These are phyloP conservation scores for Binderoboletus segoi DNA, from an alignment of 1,284 basidiomycete genomes.

Conservation along the genomic window DNA sequence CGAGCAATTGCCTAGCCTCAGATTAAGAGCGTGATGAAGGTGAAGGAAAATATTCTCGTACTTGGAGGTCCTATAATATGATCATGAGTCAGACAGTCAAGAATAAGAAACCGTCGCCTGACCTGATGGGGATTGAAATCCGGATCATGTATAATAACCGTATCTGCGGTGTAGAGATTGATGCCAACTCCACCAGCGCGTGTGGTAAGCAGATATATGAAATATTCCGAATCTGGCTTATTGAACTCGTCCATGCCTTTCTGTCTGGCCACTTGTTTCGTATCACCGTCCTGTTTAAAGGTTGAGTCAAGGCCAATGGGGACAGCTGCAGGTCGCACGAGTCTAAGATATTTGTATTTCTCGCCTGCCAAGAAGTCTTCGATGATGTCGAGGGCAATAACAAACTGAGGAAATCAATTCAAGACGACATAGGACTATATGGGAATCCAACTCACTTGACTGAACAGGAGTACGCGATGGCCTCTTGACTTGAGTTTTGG, in stretches of 20 bases:
- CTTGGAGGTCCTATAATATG: slow-evolving; percentile 65
- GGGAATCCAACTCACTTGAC: slow-evolving; percentile 69
- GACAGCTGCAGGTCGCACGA: slow-evolving; percentile 56
- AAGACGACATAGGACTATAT: background rate
- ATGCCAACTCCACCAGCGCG: slow-evolving; percentile 97
- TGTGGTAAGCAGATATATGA: slow-evolving; percentile 92
- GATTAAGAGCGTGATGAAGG: slow-evolving; percentile 11
- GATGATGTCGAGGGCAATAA: slow-evolving; percentile 87
- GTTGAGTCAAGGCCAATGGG: background rate
- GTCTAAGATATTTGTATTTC: slow-evolving; percentile 85
- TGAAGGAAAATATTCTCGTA: slow-evolving; percentile 34
- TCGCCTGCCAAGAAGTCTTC: slow-evolving; percentile 94
- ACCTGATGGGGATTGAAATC: slow-evolving; percentile 96
- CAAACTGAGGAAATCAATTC: slow-evolving; percentile 64
- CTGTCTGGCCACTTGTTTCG: slow-evolving; percentile 85
- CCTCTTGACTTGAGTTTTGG: slow-evolving; percentile 88
- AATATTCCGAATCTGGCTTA: slow-evolving; percentile 80
- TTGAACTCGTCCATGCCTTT: slow-evolving; percentile 96
- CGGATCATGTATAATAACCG: slow-evolving; percentile 90
- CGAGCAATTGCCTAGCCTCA: slow-evolving; percentile 80
- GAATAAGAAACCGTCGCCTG: slow-evolving; percentile 19
- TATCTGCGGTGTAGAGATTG: slow-evolving; percentile 87
- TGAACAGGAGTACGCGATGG: slow-evolving; percentile 95
- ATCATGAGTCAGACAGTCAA: slow-evolving; percentile 3
- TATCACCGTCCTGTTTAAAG: slow-evolving; percentile 78